Evolutionary conservation across 1,284 basidiomycete species (phyloP), one percentile per base, ranked within the genome.

Genomic region (Pseudozyma sp.): DNA sequence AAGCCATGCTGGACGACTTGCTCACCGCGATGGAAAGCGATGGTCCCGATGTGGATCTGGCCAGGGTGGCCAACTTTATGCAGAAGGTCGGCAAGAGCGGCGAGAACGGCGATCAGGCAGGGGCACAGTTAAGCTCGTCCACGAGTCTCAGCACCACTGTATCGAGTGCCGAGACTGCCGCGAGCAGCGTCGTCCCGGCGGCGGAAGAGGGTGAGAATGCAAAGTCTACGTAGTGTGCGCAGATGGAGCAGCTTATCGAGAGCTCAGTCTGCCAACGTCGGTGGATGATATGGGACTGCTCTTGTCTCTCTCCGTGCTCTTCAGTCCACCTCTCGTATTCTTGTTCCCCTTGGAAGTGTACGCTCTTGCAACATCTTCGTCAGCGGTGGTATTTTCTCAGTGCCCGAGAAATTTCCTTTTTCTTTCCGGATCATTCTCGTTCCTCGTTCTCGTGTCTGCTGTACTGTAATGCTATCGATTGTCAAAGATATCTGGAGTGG

Each of bases 1-100:
- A 97, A 85, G 90, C 90, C 92, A 92, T 94, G 89, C 87, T 96
- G 51, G 93, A 94, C 81, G 91, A 93, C 75, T 87, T 97, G 47
- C 88, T 94, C 29, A 88, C 93, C 60, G 94, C 94, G 29, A 90
- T 96, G 55, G 94, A 96, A 85, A 94, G 92, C 79, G 94, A 96
- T 83, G 88, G 92, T 1, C 64, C 68, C 2, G 90, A 92, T 72
- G 90, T 94, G 24, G 94, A 96, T 84, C 89, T 95, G 57, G 90
- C 90, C 43, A 89, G 93, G 54, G 91, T 95, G 46, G 92, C 93
- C 48, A 92, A 91, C 7, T 94, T 96, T 83, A 92, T 96, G 91
- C 91, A 85, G 56, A 86, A 81, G 60, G 75, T 81, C 16, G 73
- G 68, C 29, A 49, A 48, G 19, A 37, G 7, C 0, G 29, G 29